phyloP scores from a whole-genome alignment of 352 stramenopile genomes.

The Phytophthora meadii region DNA sequence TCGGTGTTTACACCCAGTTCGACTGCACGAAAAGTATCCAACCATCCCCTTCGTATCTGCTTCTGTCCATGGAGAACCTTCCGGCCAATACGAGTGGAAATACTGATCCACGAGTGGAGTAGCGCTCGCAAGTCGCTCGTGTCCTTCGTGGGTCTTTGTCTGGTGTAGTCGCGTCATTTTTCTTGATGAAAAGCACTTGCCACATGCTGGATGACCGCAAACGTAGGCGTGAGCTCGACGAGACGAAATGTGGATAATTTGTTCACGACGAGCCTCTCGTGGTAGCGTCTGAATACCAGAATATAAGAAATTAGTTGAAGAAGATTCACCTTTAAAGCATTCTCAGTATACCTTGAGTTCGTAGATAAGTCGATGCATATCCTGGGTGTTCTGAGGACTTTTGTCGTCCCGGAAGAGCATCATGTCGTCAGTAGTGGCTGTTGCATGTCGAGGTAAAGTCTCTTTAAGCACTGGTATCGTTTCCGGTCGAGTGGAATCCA shows the following conservation, averaged over 20 bases:
- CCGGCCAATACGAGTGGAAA: conserved; percentile 65
- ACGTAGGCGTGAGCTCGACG: conserved; percentile 56
- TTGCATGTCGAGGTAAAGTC: not conserved
- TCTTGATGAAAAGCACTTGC: conserved; percentile 67
- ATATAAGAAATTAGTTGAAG: not conserved
- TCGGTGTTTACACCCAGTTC: conserved; percentile 33
- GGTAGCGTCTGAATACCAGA: conserved; percentile 45
- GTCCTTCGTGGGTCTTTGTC: conserved; percentile 43
- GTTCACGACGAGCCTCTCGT: conserved; percentile 45
- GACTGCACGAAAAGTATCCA: conserved; percentile 55
- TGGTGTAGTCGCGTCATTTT: conserved; percentile 64
- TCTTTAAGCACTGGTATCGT: conserved; percentile 14
- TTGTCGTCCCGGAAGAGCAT: conserved; percentile 23
- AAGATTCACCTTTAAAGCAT: not conserved
- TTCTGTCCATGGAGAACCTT: conserved; percentile 53
- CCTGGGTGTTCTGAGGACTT: conserved; percentile 40
- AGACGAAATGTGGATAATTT: conserved; percentile 57
- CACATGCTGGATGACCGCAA: conserved; percentile 60
- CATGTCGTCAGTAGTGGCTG: conserved; percentile 33
- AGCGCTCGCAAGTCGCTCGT: conserved; percentile 43
- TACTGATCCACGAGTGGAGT: conserved; percentile 62
- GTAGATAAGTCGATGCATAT: conserved; percentile 69
- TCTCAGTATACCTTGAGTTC: conserved; percentile 53
- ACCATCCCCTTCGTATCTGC: conserved; percentile 40
- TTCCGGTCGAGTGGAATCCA: conserved; percentile 17